Evolutionary conservation across 441 rosid species (phyloP), one percentile per base, ranked within the genome.

Genomic region (Erodium moschatum): DNA sequence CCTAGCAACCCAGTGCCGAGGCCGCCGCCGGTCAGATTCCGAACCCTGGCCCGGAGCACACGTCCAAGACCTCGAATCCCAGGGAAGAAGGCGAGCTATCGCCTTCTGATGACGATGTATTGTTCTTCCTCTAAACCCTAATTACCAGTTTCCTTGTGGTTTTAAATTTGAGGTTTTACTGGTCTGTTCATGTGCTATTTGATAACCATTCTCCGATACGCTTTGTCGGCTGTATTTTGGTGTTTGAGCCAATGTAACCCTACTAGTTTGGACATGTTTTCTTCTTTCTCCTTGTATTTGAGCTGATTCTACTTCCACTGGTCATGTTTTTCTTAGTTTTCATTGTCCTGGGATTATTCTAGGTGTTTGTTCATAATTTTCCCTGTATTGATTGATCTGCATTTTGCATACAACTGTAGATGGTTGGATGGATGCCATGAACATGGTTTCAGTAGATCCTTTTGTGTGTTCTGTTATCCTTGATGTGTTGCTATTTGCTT

Each of bases 51-150:
- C 44, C 44, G 44, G 44, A 40, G 2, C 44, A 40, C 44, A 40
- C 44, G 10, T 2, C 12, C 44, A 40, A 9, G 7, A 7, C 44
- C 65, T 24, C 65, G 6, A 24, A 16, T 66, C 65, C 71, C 44
- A 86, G 86, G 71, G 98, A 90, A 83, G 98, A 90, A 81, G 97
- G 94, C 80, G 96, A 92, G 75, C 87, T 92, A 74, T 85, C 91
- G 54, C 72, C 87, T 52, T 86, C 96, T 42, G 90, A 84, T 61
- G 84, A 77, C 73, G 90, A 83, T 58, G 97, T 87, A 82, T 33
- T 31, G 24, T n/a, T 46, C 73, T 68, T 72, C 56, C 44, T 58
- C 66, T 21, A 58, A 52, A 16, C 71, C 68, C 31, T 66, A 62
- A 67, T 20, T 6, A 31, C 61, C 52, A 6, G 1, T 40, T 40